Conservation (phyloP, 2,329 filamentous ascomycete species). For the Coniella vitis region DNA sequence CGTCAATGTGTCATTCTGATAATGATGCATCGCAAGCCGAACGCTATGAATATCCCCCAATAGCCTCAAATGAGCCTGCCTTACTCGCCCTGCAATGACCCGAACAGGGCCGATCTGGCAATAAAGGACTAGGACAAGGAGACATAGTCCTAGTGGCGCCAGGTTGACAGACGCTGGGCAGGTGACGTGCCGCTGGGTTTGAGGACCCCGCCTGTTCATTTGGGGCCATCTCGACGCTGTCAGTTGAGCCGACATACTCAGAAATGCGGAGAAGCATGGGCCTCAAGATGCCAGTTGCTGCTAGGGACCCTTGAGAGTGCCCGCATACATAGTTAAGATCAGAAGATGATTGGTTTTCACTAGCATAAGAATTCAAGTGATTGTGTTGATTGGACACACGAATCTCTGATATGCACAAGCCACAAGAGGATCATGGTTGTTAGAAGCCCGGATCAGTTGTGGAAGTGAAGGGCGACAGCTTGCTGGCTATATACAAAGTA, state of each 20-base stretch:
- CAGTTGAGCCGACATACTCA: constrained; percentile 1
- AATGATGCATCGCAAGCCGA: background rate
- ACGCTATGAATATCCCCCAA: background rate
- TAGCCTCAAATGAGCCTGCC: too few species aligned
- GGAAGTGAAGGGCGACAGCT: too few species aligned
- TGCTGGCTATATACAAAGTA: too few species aligned
- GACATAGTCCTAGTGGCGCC: background rate
- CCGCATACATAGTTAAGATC: too few species aligned
- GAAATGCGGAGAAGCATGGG: constrained; percentile 14
- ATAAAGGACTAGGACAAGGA: background rate
- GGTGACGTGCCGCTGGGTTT: background rate
- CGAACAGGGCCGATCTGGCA: constrained; percentile 6
- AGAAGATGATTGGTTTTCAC: too few species aligned
- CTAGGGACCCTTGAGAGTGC: too few species aligned
- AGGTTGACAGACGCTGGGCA: background rate
- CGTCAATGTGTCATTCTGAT: background rate
- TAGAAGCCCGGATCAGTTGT: too few species aligned
- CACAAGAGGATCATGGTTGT: too few species aligned
- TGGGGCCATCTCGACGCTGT: constrained; percentile 10
- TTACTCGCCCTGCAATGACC: constrained; percentile 12
- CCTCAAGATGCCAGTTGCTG: too few species aligned
- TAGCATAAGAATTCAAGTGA: too few species aligned
- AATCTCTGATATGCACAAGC: too few species aligned
- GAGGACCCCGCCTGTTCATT: constrained; percentile 1
- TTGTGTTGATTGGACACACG: too few species aligned